These are phyloP conservation scores for Colletotrichum shisoi DNA, from an alignment of 2,329 filamentous ascomycete species.

Conservation along the genomic window DNA sequence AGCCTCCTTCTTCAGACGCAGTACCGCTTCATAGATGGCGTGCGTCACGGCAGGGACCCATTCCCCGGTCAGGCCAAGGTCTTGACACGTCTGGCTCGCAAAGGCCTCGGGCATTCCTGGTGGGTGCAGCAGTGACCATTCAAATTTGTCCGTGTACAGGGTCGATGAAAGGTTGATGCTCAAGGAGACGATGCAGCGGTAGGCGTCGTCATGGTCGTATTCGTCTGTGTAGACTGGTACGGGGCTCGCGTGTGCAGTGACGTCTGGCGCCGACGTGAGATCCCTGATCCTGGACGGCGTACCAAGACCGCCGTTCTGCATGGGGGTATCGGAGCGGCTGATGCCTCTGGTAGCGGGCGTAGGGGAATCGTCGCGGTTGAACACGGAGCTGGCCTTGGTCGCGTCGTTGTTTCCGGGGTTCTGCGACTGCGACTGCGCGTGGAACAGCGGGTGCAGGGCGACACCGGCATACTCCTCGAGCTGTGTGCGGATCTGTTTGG, in stretches of 20 bases:
- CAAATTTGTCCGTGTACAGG: conserved; percentile 95
- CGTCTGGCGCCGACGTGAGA: conserved; percentile 58
- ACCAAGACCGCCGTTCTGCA: conserved; percentile 59
- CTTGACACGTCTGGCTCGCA: conserved; percentile 89
- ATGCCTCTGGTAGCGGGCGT: conserved; percentile 46
- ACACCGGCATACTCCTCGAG: conserved; percentile 96
- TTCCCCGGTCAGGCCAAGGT: conserved; percentile 87
- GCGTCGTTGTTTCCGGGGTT: conserved; percentile 42
- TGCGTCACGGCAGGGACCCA: conserved; percentile 95
- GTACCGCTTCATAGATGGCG: conserved; percentile 93
- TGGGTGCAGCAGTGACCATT: conserved; percentile 94
- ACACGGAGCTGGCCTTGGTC: conserved; percentile 44
- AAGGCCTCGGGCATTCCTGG: conserved; percentile 92
- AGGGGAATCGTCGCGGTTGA: conserved; percentile 53
- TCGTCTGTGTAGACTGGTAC: conserved; percentile 73
- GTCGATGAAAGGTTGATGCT: conserved; percentile 91
- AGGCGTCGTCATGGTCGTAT: conserved; percentile 90
- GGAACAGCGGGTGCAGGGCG: conserved; percentile 90
- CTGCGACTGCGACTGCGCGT: conserved; percentile 61
- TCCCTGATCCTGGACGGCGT: conserved; percentile 58
- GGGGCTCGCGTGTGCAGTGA: conserved; percentile 75
- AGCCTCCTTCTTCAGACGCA: conserved; percentile 93
- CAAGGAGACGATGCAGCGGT: conserved; percentile 88
- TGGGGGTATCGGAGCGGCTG: conserved; percentile 66
- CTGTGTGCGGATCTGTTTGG: conserved; percentile 92